phyloP scores from a whole-genome alignment of 768 basidiomycete species.

The Kwoniella dejecticola region DNA sequence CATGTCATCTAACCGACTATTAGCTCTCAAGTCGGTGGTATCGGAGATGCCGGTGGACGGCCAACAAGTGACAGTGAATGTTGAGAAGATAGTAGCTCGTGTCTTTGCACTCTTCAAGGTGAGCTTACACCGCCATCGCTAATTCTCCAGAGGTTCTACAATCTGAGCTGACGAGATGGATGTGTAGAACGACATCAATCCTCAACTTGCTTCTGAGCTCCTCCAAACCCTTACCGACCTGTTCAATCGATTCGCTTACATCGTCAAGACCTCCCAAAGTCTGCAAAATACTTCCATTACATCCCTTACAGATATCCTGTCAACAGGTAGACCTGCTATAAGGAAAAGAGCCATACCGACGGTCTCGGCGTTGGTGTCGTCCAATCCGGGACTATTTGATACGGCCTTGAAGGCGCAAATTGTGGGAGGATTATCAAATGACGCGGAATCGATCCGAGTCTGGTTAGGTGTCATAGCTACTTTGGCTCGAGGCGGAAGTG shows the following conservation, averaged over 20 bases:
- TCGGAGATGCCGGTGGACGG: constrained; percentile 82
- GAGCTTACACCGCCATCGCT: constrained; percentile 28
- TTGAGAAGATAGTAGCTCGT: constrained; percentile 80
- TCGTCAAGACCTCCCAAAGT: constrained; percentile 25
- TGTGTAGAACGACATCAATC: constrained; percentile 44
- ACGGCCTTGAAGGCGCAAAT: constrained; percentile 63
- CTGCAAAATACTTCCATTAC: constrained; percentile 61
- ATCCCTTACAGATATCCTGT: constrained; percentile 67
- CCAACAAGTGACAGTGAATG: constrained; percentile 74
- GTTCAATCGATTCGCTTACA: constrained; percentile 75
- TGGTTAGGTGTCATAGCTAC: constrained; percentile 63
- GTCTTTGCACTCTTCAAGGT: constrained; percentile 82
- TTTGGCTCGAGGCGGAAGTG: constrained; percentile 69
- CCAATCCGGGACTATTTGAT: constrained; percentile 66
- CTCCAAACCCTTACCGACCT: constrained; percentile 70
- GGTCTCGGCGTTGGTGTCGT: constrained; percentile 73
- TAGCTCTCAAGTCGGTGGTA: constrained; percentile 93
- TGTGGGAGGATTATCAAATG: constrained; percentile 54
- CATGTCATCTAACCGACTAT: background rate
- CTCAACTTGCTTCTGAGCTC: constrained; percentile 59
- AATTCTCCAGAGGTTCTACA: background rate
- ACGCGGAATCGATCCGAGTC: constrained; percentile 57
- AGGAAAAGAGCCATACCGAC: constrained; percentile 90
- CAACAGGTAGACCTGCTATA: constrained; percentile 76
- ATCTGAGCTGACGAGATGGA: background rate